A percentile compares a stretch with the other conserved stretches of the same genome.
Conservation (phyloP, 2,329 filamentous ascomycete genomes). For the Venturia nashicola region DNA sequence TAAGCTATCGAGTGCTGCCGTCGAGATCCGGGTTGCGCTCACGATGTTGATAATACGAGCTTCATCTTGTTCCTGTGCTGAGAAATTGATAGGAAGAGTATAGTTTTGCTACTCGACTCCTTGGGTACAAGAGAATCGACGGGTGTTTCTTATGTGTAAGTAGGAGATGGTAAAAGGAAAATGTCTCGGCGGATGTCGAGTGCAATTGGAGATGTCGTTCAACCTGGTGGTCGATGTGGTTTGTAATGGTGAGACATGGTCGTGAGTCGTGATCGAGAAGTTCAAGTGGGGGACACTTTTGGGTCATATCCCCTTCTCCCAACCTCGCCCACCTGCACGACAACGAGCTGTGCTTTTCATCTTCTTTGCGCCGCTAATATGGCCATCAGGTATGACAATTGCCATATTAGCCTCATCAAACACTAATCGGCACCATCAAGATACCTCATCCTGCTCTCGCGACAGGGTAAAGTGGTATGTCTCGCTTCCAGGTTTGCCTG, state of each 20-base stretch:
- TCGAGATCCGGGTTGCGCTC: conserved; percentile 26
- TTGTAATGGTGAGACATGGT: background rate
- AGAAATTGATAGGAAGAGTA: background rate
- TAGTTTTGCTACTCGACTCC: background rate
- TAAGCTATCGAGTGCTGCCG: conserved; percentile 13
- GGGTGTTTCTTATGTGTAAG: background rate
- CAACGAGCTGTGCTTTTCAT: background rate
- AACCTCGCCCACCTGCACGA: background rate
- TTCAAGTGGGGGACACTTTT: background rate
- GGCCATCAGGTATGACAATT: conserved; percentile 41
- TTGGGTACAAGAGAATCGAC: background rate
- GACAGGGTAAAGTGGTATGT: conserved; percentile 98
- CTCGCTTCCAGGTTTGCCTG: conserved; percentile 20
- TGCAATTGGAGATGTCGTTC: background rate
- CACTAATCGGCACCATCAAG: conserved; percentile 33
- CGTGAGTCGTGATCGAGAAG: no score
- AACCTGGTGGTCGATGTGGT: background rate
- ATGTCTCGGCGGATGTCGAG: background rate
- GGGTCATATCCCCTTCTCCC: background rate
- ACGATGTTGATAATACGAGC: conserved; percentile 79
- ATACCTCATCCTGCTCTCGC: conserved; percentile 93
- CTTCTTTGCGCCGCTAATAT: conserved; percentile 21
- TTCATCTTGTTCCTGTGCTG: conserved; percentile 45
- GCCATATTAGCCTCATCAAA: background rate
- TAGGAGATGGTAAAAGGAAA: background rate